These are phyloP conservation scores for Musa acuminata DNA, from an alignment of 176 grass and related monocot genomes.

Conservation along the genomic window DNA sequence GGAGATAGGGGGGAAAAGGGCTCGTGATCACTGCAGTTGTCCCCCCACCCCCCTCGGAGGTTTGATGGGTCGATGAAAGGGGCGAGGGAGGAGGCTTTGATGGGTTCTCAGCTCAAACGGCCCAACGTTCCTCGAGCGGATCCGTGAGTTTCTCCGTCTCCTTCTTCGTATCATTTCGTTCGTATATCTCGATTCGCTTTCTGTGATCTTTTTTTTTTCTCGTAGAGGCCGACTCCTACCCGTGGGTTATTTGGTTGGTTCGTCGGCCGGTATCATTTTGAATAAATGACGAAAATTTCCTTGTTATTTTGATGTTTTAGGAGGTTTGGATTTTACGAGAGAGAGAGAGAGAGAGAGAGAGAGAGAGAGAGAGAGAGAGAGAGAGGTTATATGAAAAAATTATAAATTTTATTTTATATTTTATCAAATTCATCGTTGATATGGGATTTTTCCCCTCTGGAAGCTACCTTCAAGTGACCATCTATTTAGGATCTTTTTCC, in stretches of 20 bases:
- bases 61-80: slow-evolving; percentile 49
- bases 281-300: neutral
- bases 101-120: slow-evolving; percentile 76
- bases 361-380: too few relatives aligned
- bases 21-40: neutral
- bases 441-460: neutral
- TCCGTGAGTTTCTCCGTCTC: slow-evolving; percentile 58
- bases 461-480: neutral
- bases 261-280: neutral
- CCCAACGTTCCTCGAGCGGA: slow-evolving; percentile 64
- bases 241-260: neutral
- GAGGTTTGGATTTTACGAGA: too few relatives aligned
- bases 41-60: neutral
- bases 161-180: slow-evolving; percentile 7
- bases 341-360: too few relatives aligned
- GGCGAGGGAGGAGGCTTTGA: slow-evolving; percentile 53
- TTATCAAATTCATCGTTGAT: neutral
- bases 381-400: neutral
- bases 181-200: neutral
- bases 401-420: slow-evolving; percentile 3
- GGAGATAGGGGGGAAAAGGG: neutral
- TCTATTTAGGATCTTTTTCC: neutral
- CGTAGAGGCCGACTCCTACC: neutral
- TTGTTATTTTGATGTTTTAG: neutral
- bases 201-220: neutral